Evolutionary conservation across 306 rosid genomes (phyloP).

Genomic region (Fagus sylvatica): DNA sequence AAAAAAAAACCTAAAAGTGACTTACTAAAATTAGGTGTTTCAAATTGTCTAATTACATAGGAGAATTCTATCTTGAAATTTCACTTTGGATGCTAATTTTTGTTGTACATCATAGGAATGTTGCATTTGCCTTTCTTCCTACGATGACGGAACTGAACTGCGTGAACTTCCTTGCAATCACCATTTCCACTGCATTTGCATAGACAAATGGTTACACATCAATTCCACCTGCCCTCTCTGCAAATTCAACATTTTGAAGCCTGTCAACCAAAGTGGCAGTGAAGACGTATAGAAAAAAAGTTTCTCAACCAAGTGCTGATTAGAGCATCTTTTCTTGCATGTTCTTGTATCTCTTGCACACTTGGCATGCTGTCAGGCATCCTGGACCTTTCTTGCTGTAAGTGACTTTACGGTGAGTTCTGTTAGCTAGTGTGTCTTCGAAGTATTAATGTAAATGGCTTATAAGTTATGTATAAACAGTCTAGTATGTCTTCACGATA

Average conservation of each 20-base stretch:
- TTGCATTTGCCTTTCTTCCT: conserved; percentile 70
- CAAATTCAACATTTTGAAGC: conserved; percentile 72
- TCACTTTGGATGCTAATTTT: conserved; percentile 23
- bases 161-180: conserved; percentile 85
- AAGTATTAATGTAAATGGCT: conserved; percentile 7
- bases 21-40: no score
- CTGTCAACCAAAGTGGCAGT: conserved; percentile 21
- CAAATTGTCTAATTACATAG: no score
- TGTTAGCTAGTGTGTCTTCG: background rate
- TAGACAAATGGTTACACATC: conserved; percentile 82
- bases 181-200: conserved; percentile 81
- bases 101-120: conserved; percentile 64
- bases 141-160: conserved; percentile 65
- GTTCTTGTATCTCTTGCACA: background rate
- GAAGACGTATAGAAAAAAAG: conserved; percentile 33
- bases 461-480: conserved; percentile 6
- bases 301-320: background rate
- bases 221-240: conserved; percentile 89
- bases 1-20: no score
- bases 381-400: conserved; percentile 5
- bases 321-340: background rate
- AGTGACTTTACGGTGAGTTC: background rate
- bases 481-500: conserved; percentile 10
- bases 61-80: background rate
- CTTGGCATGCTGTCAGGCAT: background rate